Base-by-base conservation (phyloP, 2,329 filamentous ascomycete genomes). In the Mycosphaerella sp. region DNA sequence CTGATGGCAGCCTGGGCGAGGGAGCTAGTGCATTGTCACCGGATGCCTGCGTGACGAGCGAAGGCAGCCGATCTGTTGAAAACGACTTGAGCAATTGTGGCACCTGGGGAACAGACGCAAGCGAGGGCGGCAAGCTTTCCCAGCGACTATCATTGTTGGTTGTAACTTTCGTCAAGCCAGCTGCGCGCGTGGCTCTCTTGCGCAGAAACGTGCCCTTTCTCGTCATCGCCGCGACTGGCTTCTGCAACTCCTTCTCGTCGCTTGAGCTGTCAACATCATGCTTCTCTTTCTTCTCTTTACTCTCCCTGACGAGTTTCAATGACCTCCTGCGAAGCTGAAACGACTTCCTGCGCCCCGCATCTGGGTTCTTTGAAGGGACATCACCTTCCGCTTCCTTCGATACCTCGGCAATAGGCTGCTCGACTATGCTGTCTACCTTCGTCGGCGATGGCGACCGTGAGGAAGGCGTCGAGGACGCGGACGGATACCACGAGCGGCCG, bases 61-160 rank as follows among this genome's bases (percentile, higher is more conserved):
- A 63, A 4, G 72, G 70, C 6, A 76, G 62, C 44, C 68, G 66
- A 46, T 76, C 74, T 2, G 73, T 75, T 7, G 74, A 76, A 59
- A 76, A 76, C 0, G 74, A 76, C 50, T 73, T 74, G 14, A 72
- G 73, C 12, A 75, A 55, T 1, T 63, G 58, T n/a, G 71, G 71
- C 37, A 74, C 58, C 30, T 67, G 58, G 16, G 71, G 70, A 37
- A 45, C 48, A 13, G 32, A 36, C 39, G 46, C 43, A 37, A 44
- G 40, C 34, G 50, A 56, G 18, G 50, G 36, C 41, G 40, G 47
- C 25, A 50, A 30, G 39, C 28, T 42, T 30, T 41, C 34, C 12
- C 34, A 41, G 25, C 35, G 44, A 40, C 41, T 25, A 25, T 30
- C 47, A 16, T 55, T 42, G 32, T 56, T 43, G 5, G 53, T 28